Evolutionary conservation across 306 rosid species (phyloP).

Genomic region (Mimosa bimucronata): DNA sequence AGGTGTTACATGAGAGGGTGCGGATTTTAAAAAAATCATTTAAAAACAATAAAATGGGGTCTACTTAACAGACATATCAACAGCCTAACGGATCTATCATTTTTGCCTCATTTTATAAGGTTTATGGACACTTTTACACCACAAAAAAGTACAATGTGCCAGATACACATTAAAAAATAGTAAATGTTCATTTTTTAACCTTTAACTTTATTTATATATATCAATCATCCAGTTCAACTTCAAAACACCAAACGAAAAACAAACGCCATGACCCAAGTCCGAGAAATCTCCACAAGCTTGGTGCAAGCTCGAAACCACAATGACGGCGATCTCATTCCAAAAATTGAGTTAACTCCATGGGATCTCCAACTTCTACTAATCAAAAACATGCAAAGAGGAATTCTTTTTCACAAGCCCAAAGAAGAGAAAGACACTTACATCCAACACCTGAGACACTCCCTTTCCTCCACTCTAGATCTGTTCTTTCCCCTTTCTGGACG

Average conservation of each 20-base stretch:
- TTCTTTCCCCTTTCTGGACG: constrained; percentile 45
- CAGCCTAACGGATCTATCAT: no score
- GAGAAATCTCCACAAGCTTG: constrained; percentile 4
- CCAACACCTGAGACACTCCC: constrained; percentile 33
- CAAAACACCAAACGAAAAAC: not conserved
- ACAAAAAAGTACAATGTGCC: no score
- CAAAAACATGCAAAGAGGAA: constrained; percentile 45
- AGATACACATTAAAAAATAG: no score
- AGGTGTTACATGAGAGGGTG: no score
- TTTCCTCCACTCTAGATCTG: constrained; percentile 37
- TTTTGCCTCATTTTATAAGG: no score
- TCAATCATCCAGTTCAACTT: not conserved
- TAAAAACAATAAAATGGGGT: no score
- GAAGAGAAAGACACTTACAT: not conserved
- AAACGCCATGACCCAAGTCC: not conserved
- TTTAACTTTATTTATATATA: no score
- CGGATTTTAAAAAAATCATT: no score
- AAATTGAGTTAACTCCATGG: constrained; percentile 48
- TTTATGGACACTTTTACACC: no score
- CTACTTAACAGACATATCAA: no score
- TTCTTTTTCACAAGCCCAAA: constrained; percentile 37
- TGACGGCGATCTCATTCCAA: not conserved
- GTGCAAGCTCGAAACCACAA: constrained; percentile 17
- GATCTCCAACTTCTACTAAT: constrained; percentile 39
- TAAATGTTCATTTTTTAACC: no score